phyloP scores from a whole-genome alignment of 805 yeast genomes.

The Sporopachydermia lactativora region DNA sequence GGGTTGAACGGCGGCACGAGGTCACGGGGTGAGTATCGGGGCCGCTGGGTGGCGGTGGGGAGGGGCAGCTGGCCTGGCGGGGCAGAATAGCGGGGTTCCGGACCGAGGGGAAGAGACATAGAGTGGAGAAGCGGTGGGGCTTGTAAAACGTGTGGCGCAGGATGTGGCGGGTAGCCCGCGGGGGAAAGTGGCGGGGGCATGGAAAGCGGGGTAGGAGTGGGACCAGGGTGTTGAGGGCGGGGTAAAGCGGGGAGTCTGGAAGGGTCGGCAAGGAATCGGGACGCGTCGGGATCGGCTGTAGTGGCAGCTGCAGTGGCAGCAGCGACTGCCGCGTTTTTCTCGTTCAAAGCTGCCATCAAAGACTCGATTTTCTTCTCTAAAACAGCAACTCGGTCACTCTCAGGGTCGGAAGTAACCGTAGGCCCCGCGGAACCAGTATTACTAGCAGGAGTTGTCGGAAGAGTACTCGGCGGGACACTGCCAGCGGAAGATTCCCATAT shows the following conservation, averaged over 20 bases:
- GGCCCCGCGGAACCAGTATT: too few relatives aligned
- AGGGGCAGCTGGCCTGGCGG: too few relatives aligned
- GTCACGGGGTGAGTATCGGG: neutral
- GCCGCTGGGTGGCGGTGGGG: slow-evolving; percentile 2
- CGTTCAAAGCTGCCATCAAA: slow-evolving; percentile 11
- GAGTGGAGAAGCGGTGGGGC: too few relatives aligned
- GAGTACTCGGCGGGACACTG: slow-evolving; percentile 2
- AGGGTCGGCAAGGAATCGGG: too few relatives aligned
- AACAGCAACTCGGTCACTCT: slow-evolving; percentile 15
- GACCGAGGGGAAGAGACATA: neutral
- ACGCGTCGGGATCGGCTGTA: too few relatives aligned
- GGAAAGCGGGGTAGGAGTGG: slow-evolving; percentile 2
- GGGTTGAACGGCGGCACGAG: neutral
- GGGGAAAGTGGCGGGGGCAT: neutral
- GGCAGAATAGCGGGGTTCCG: too few relatives aligned
- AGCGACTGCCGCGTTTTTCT: neutral
- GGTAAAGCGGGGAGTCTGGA: neutral
- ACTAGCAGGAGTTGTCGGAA: too few relatives aligned
- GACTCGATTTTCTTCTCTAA: slow-evolving; percentile 18
- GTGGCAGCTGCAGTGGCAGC: neutral
- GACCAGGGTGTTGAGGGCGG: neutral
- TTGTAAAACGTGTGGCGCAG: too few relatives aligned
- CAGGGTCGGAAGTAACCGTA: neutral
- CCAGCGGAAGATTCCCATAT: slow-evolving; percentile 5
- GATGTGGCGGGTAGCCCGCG: slow-evolving; percentile 2